phyloP scores from a whole-genome alignment of 2,329 filamentous ascomycete genomes.

The Teratosphaeriaceae sp. region DNA sequence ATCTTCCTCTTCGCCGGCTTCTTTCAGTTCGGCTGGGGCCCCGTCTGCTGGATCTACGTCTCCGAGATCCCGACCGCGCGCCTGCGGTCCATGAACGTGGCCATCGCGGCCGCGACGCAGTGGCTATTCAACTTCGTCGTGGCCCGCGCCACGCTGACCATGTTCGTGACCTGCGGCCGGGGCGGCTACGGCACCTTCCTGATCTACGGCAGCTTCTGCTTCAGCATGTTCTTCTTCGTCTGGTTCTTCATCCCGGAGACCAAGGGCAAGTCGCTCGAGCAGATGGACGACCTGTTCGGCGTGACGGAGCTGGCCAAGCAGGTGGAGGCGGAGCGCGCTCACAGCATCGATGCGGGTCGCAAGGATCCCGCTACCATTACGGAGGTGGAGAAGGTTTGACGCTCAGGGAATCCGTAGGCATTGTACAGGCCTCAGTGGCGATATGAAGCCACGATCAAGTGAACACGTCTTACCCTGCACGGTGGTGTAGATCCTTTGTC shows the following conservation, averaged over 20 bases:
- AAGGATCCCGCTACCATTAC: background rate
- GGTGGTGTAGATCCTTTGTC: too few species aligned
- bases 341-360: background rate
- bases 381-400: background rate
- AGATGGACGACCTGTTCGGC: background rate
- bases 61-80: slow-evolving; percentile 63
- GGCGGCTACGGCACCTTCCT: slow-evolving; percentile 56
- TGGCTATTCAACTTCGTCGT: slow-evolving; percentile 28
- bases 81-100: slow-evolving; percentile 60
- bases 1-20: slow-evolving; percentile 66
- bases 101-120: slow-evolving; percentile 61
- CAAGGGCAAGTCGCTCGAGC: background rate
- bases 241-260: slow-evolving; percentile 22
- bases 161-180: slow-evolving; percentile 52
- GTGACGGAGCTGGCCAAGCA: background rate
- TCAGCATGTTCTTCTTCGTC: slow-evolving; percentile 59
- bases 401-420: too few species aligned
- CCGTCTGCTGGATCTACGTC: slow-evolving; percentile 65
- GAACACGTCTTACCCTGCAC: too few species aligned
- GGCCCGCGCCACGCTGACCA: slow-evolving; percentile 59
- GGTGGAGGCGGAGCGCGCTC: background rate
- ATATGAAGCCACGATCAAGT: too few species aligned
- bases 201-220: slow-evolving; percentile 61
- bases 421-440: too few species aligned
- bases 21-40: slow-evolving; percentile 62